Base-by-base conservation (phyloP, 2,329 filamentous ascomycete genomes). In the Fusarium fracticaudum region DNA sequence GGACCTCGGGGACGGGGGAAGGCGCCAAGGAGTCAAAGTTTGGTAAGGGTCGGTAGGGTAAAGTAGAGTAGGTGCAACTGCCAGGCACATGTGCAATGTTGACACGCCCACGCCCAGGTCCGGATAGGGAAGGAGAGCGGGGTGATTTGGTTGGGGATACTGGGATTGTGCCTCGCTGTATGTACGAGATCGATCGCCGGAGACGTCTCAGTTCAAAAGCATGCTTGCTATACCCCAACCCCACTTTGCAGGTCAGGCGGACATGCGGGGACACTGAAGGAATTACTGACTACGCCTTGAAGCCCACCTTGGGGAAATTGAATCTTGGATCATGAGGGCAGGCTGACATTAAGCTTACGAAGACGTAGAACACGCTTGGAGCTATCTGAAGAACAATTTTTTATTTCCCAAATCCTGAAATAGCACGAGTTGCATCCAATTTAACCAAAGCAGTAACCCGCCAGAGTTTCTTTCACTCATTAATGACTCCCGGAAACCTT, bases 211-310 rank as follows among this genome's bases (percentile, higher is more conserved):
- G 57, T 40, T 33, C 59, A 68, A 55, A 73, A 67, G 55, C 71
- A 70, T 61, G 47, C 53, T 67, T 64, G 47, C 57, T 65, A 72
- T 74, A 72, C 67, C 75, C 67, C 68, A 77, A 66, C 76, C 73
- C 76, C 76, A 78, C 77, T 73, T 71, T 73, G 71, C 68, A 76
- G 76, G 76, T 78, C 76, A 78, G 75, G 66, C 65, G 73, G 74
- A 60, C 31, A 72, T 77, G 74, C 76, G 76, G 76, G 71, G 71
- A 61, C 59, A 67, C 60, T 48, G 59, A 74, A 69, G 44, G 64
- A 69, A 69, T 63, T 69, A 40, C 44, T 64, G 53, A 45, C 64
- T 33, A 47, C 33, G 58, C 47, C 43, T 41, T 37, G 35, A 69
- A 64, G 67, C 57, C 67, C 64, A 64, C 64, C 29, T 45, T 26